Evolutionary conservation across 306 rosid species (phyloP).

Genomic region (Carpinus viminea): DNA sequence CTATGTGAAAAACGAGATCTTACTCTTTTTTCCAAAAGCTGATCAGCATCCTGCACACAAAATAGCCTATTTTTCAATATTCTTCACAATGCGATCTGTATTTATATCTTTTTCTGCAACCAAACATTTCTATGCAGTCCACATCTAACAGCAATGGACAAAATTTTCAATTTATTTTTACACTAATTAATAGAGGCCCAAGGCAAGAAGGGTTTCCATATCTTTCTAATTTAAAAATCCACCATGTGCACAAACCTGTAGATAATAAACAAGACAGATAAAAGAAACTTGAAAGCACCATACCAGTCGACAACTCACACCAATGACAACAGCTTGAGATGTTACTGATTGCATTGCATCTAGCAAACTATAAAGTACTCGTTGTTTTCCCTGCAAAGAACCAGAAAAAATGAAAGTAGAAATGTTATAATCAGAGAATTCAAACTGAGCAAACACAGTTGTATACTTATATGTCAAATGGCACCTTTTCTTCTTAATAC

Average conservation of each 20-base stretch:
- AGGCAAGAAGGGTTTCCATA: neutral
- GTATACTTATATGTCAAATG: constrained; percentile 16
- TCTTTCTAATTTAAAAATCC: neutral
- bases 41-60: constrained; percentile 86
- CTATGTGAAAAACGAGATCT: constrained; percentile 96
- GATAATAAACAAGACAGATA: constrained; percentile 18
- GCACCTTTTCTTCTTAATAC: neutral
- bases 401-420: constrained; percentile 10
- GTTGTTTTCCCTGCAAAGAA: constrained; percentile 77
- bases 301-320: constrained; percentile 88
- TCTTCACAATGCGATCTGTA: constrained; percentile 9
- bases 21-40: constrained; percentile 90
- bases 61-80: constrained; percentile 17
- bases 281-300: constrained; percentile 34
- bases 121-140: neutral
- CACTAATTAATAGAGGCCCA: neutral
- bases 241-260: constrained; percentile 12
- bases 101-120: neutral
- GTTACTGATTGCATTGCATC: constrained; percentile 91
- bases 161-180: neutral
- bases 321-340: constrained; percentile 92
- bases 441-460: constrained; percentile 16
- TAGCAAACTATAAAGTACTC: constrained; percentile 83
- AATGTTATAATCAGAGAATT: constrained; percentile 23
- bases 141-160: neutral